Evolutionary conservation across 1,284 basidiomycete species (phyloP).

Genomic region (Marasmius fiardii): DNA sequence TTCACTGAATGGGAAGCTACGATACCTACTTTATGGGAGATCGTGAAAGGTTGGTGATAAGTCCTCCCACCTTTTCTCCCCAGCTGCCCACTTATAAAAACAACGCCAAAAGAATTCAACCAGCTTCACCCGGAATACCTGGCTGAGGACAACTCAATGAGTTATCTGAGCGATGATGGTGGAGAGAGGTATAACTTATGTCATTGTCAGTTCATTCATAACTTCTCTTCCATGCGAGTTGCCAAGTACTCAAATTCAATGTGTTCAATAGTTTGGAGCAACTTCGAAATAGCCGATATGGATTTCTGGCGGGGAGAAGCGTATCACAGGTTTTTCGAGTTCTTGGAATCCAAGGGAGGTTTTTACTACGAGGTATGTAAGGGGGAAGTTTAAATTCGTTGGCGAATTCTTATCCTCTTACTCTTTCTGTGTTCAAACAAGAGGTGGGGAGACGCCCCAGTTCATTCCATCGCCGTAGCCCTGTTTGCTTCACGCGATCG

Average conservation of each 20-base stretch:
- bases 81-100: not conserved
- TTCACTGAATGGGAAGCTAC: conserved; percentile 78
- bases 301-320: conserved; percentile 79
- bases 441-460: conserved; percentile 84
- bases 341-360: conserved; percentile 77
- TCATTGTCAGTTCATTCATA: conserved; percentile 55
- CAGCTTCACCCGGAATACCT: conserved; percentile 64
- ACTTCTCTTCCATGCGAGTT: not conserved
- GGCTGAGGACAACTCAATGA: conserved; percentile 67
- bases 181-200: conserved; percentile 76
- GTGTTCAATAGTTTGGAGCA: conserved; percentile 63
- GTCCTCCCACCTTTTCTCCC: not conserved
- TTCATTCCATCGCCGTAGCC: conserved; percentile 76
- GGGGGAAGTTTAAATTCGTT: not conserved
- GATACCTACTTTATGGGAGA: conserved; percentile 74
- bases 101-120: conserved; percentile 56
- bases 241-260: not conserved
- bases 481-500: conserved; percentile 62
- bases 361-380: conserved; percentile 76
- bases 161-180: conserved; percentile 72
- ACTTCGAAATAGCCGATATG: conserved; percentile 84
- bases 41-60: conserved; percentile 59
- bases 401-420: not conserved
- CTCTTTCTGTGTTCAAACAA: conserved; percentile 22
- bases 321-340: conserved; percentile 77